Evolutionary conservation across 768 basidiomycete genomes (phyloP).

Genomic region (Boletus subcaerulescens): DNA sequence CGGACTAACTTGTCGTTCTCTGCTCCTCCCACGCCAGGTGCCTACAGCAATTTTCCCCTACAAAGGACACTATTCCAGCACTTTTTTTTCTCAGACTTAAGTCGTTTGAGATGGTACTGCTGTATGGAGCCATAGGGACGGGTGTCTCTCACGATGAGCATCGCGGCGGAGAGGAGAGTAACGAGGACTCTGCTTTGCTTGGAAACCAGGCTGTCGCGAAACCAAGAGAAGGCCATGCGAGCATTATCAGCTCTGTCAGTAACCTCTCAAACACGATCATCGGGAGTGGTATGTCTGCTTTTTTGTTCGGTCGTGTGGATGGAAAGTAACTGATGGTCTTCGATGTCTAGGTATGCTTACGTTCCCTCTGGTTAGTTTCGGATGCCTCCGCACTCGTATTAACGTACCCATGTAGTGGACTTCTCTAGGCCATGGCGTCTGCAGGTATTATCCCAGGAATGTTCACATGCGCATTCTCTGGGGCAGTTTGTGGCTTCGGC

Average conservation of each 20-base stretch:
- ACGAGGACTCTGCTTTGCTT: conserved; percentile 61
- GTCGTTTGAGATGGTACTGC: conserved; percentile 62
- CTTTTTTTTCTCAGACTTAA: conserved; percentile 6
- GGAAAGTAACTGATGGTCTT: not conserved
- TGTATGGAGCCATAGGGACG: conserved; percentile 58
- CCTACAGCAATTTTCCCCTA: too few relatives aligned
- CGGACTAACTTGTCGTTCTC: too few relatives aligned
- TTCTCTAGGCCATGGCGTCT: conserved; percentile 77
- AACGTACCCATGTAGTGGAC: not conserved
- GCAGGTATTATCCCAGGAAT: conserved; percentile 89
- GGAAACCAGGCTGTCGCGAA: conserved; percentile 34
- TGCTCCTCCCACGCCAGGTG: not conserved
- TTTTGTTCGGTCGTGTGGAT: not conserved
- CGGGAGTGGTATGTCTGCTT: conserved; percentile 65
- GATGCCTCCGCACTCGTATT: not conserved
- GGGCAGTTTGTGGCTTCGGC: conserved; percentile 73
- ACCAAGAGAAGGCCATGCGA: conserved; percentile 63
- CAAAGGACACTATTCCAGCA: too few relatives aligned
- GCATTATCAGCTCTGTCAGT: conserved; percentile 63
- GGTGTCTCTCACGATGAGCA: conserved; percentile 22
- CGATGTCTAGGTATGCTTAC: conserved; percentile 72
- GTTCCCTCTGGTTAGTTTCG: conserved; percentile 65
- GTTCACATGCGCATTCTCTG: conserved; percentile 82
- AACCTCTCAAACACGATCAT: conserved; percentile 90
- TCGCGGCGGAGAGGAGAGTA: conserved; percentile 24